These are phyloP conservation scores for Phytophthora litchii DNA, from an alignment of 352 stramenopile species.

Conservation along the genomic window DNA sequence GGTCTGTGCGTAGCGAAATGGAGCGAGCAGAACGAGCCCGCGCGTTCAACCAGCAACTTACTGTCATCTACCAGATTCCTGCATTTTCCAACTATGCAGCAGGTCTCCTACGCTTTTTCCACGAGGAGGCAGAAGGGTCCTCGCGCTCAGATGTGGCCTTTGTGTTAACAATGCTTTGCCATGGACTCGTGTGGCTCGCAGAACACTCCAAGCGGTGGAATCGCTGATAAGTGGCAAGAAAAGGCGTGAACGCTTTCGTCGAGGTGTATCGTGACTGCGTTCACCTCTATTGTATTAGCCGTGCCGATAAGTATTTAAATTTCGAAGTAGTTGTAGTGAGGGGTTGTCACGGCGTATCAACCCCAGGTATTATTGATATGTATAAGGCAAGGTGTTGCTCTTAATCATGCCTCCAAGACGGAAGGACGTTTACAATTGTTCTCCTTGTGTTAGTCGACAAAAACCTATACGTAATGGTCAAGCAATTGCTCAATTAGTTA, in stretches of 20 bases:
- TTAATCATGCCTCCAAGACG: conserved; percentile 10
- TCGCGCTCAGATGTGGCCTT: conserved; percentile 78
- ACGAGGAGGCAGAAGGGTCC: conserved; percentile 75
- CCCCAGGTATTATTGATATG: conserved; percentile 20
- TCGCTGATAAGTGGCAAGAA: conserved; percentile 17
- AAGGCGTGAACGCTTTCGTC: conserved; percentile 6
- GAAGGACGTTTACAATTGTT: conserved; percentile 7
- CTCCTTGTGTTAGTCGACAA: too few species aligned
- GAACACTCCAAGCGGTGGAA: conserved; percentile 72
- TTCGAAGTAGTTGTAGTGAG: conserved; percentile 20
- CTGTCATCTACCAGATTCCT: conserved; percentile 76
- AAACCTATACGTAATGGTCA: conserved; percentile 20
- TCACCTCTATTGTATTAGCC: conserved; percentile 28
- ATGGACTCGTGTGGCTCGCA: conserved; percentile 81
- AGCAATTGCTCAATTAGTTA: conserved; percentile 12
- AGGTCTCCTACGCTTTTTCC: conserved; percentile 72
- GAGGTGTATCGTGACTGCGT: conserved; percentile 5
- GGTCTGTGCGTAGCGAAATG: conserved; percentile 72
- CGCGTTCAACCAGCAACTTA: conserved; percentile 73
- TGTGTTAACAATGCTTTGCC: conserved; percentile 78
- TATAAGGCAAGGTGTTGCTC: conserved; percentile 32
- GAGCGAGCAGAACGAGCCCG: conserved; percentile 64
- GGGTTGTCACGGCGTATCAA: conserved; percentile 16
- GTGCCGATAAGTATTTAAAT: conserved; percentile 46
- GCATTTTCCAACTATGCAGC: conserved; percentile 75